Conservation (phyloP, 176 grass and related monocot species). For the Eremochloa ophiuroides region DNA sequence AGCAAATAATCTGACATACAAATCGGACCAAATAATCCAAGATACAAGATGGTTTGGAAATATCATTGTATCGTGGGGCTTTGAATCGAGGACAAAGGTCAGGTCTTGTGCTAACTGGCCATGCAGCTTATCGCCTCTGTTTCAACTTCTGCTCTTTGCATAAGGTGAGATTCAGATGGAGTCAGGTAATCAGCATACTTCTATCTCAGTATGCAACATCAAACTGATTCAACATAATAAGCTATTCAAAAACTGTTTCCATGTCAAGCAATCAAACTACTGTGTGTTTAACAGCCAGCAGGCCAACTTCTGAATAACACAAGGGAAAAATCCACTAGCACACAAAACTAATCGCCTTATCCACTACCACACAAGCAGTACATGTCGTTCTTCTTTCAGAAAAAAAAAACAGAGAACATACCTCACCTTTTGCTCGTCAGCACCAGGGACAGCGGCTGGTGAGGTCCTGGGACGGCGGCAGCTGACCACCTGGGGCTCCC, state of each 20-base stretch:
- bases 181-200: not conserved
- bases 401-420: no score
- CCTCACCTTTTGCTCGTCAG: no score
- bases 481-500: no score
- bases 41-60: no score
- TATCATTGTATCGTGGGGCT: constrained; percentile 75
- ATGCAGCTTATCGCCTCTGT: constrained; percentile 45
- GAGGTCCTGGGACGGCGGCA: no score
- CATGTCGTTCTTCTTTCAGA: no score
- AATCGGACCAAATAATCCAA: no score
- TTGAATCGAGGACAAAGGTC: constrained; percentile 53
- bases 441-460: no score
- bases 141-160: constrained; percentile 31
- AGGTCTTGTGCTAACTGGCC: constrained; percentile 47
- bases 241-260: not conserved
- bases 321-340: no score
- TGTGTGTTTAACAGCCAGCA: constrained; percentile 8
- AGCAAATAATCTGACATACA: no score
- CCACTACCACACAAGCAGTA: no score
- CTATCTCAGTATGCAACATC: not conserved
- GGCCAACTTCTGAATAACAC: not conserved
- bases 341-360: no score
- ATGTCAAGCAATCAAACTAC: constrained; percentile 2
- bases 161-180: not conserved
- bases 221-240: not conserved